Base-by-base conservation (phyloP, 306 rosid species). In the Prunus davidiana region DNA sequence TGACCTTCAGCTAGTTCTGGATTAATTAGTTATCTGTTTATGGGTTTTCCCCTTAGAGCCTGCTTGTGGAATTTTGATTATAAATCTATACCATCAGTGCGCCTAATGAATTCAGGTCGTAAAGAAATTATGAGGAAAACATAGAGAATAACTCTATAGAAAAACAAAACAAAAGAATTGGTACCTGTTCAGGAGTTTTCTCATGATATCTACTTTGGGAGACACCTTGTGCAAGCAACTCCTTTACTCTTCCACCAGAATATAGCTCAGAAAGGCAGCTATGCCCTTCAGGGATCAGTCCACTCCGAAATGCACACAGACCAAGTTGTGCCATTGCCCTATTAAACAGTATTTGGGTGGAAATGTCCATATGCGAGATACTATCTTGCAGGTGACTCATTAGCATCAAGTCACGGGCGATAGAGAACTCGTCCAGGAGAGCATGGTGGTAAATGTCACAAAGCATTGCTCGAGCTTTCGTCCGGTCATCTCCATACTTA, bases 121-220 rank as follows among this genome's bases (percentile, higher is more conserved):
- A 27, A 9, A 51, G 47, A 51, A 51, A 18, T 12, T n/a, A 34
- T 20, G 63, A 52, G 2, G 22, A n/a, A 5, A 34, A 32, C 28
- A 32, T 7, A 52, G 4, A 71, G 25, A 69, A 25, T 8, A 27
- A 19, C 20, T 22, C 20, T 6, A 14, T 22, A 69, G 43, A 5
- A 69, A 47, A 49, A 25, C 30, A 34, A 58, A 24, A 60, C 16
- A 62, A 24, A 1, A 27, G 32, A 12, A 20, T 4, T 3, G 25
- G 75, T 46, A 94, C 99, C 99, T 95, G 99, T 81, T 95, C 99
- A 10, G 96, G 97, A 72, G 99, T 95, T 84, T 95, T 95, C 80
- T 95, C 99, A 69, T 95, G 97, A 83, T 89, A 92, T 27, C 99
- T 84, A 71, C 93, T 92, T 67, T 95, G 99, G 6, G 96, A 84